Conservation (phyloP, 805 yeast species). For the Groenewaldozyma salmanticensis region DNA sequence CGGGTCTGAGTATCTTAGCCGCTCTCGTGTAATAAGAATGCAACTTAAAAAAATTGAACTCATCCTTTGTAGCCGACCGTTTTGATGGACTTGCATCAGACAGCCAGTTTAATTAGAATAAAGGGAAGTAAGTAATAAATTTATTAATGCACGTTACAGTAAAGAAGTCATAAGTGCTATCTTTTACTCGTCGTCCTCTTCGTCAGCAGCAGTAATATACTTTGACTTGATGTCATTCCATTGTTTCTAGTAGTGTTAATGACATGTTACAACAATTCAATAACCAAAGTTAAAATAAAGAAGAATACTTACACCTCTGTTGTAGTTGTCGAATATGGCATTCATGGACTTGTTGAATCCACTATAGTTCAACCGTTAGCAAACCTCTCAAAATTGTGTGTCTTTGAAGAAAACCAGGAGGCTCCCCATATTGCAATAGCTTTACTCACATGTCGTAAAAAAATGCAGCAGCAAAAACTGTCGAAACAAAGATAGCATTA, state of each 20-base stretch:
- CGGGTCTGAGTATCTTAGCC: too few species aligned
- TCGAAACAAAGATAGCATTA: constrained; percentile 79
- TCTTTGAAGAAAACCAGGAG: not conserved
- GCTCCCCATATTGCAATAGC: not conserved
- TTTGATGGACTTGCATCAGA: too few species aligned
- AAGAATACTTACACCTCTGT: constrained; percentile 31
- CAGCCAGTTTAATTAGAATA: too few species aligned
- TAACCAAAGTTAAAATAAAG: too few species aligned
- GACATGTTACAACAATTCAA: not conserved
- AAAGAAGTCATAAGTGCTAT: too few species aligned
- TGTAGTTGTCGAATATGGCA: constrained; percentile 27
- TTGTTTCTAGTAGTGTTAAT: constrained; percentile 17
- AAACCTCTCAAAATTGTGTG: not conserved
- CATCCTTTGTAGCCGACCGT: too few species aligned
- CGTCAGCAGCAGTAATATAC: constrained; percentile 18
- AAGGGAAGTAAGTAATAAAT: too few species aligned
- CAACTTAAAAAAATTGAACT: too few species aligned
- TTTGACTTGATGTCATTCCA: constrained; percentile 23
- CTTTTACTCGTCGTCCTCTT: constrained; percentile 19
- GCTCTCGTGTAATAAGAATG: too few species aligned
- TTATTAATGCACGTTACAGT: too few species aligned
- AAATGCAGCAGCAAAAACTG: constrained; percentile 76
- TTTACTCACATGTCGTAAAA: constrained; percentile 42
- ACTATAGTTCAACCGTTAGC: constrained; percentile 6
- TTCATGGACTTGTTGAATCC: constrained; percentile 28